phyloP scores from a whole-genome alignment of 176 grass and related monocot species.

The maize (Zea mays) region DNA sequence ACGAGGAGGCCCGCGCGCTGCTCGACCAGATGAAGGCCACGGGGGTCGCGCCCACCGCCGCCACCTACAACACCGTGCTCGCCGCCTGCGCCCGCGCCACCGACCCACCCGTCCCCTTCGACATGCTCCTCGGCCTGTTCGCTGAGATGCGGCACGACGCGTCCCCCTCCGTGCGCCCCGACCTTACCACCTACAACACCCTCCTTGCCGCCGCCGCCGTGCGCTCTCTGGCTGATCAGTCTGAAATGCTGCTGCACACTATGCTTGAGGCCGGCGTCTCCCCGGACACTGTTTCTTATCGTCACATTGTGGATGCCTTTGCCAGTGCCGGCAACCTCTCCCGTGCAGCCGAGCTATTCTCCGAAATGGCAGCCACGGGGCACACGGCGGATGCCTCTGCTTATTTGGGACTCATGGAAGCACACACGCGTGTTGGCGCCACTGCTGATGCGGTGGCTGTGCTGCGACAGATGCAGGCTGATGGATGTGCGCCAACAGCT shows the following conservation, averaged over 20 bases:
- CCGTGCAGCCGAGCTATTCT: constrained; percentile 59
- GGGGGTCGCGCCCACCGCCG: constrained; percentile 63
- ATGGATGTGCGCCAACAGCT: constrained; percentile 68
- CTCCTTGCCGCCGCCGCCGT: constrained; percentile 68
- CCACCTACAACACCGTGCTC: constrained; percentile 91
- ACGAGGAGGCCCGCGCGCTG: constrained; percentile 61
- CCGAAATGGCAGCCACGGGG: constrained; percentile 61
- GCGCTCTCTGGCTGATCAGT: constrained; percentile 65
- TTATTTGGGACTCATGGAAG: constrained; percentile 82
- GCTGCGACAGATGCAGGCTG: constrained; percentile 84
- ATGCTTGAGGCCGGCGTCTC: constrained; percentile 78
- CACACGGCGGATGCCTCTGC: constrained; percentile 62
- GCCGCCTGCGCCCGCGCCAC: constrained; percentile 79
- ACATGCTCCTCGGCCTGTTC: constrained; percentile 75
- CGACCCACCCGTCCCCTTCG: constrained; percentile 65
- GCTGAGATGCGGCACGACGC: constrained; percentile 93
- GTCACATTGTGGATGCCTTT: constrained; percentile 70
- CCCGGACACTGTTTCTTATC: constrained; percentile 68
- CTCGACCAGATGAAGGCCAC: constrained; percentile 80
- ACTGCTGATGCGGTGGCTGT: constrained; percentile 62
- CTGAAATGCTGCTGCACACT: constrained; percentile 86
- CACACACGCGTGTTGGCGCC: constrained; percentile 62
- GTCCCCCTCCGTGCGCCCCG: constrained; percentile 63
- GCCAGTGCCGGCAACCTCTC: constrained; percentile 51
- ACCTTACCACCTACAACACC: constrained; percentile 93